Evolutionary conservation across 208 protist species (phyloP), one percentile per base, ranked within the genome.

Genomic region (Leishmania aethiopica): DNA sequence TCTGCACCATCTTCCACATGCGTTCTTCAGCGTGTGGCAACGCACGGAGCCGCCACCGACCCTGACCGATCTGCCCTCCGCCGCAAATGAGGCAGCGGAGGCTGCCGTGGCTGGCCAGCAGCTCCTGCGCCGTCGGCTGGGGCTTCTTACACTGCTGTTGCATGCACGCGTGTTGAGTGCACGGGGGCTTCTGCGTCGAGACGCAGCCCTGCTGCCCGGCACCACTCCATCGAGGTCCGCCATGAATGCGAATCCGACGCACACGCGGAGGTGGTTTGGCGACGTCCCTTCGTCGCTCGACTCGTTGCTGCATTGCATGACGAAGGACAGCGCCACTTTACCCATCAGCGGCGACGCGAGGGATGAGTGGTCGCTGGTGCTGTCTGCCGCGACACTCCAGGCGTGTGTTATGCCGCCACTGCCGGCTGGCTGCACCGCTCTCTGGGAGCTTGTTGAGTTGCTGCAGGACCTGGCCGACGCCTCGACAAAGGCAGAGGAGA

Each of bases 11-110:
- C 60, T 88, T 8, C 66, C 81, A 45, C 55, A 87, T 40, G 89
- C 89, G 3, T 92, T 94, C 75, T 90, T 91, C 78, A 80, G 77
- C 42, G 83, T 90, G 17, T 91, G 87, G 89, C 84, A 92, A 72
- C 78, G 77, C 8, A 53, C 66, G 64, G 37, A 22, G 28, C 19
- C 45, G 25, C 3, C 32, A 53, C 19, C 49, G 8, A 19, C 55
- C 22, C 37, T n/a, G n/a, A n/a, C 59, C 15, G 3, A 47, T 11
- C 45, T 28, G 25, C 28, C 32, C 25, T 42, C 45, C 37, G 57
- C 45, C 2, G 45, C 42, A 49, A 69, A 15, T 32, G 78, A 66
- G 32, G 79, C 25, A 6, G 67, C 4, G 53, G 80, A 86, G 77
- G 11, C 69, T n/a, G 80, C 69, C 53, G 62, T 78, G 37, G 81